Conservation (phyloP, 163 green algal genomes). For the Picocystis sp. region DNA sequence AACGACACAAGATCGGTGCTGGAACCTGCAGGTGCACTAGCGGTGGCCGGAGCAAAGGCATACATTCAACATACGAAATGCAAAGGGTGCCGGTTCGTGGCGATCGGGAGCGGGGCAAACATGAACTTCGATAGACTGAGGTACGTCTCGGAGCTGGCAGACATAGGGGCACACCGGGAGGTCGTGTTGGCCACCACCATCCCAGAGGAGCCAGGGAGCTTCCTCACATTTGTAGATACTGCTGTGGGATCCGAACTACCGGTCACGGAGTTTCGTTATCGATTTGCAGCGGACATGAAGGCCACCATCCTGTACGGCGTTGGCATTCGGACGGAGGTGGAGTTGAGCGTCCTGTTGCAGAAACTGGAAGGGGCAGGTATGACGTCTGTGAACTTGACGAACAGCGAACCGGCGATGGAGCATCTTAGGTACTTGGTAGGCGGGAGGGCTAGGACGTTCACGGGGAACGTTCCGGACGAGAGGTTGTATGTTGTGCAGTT, state of each 20-base stretch:
- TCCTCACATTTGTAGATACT: too few species aligned
- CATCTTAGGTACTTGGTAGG: constrained; percentile 7
- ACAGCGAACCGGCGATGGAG: too few species aligned
- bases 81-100: constrained; percentile 35
- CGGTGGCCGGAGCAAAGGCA: constrained; percentile 77
- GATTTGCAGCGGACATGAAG: constrained; percentile 20
- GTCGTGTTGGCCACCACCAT: constrained; percentile 69
- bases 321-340: constrained; percentile 20
- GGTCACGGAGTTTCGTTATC: constrained; percentile 94
- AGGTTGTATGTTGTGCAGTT: constrained; percentile 80
- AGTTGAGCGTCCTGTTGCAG: constrained; percentile 34
- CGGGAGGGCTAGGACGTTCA: constrained; percentile 29
- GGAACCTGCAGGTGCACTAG: constrained; percentile 85
- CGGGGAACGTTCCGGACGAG: constrained; percentile 48
- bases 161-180: constrained; percentile 58
- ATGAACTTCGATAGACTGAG: constrained; percentile 96
- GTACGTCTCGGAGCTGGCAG: constrained; percentile 23
- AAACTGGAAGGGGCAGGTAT: constrained; percentile 39
- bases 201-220: constrained; percentile 18
- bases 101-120: constrained; percentile 82
- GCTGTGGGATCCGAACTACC: constrained; percentile 12
- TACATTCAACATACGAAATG: not conserved
- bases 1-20: constrained; percentile 87
- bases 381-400: not conserved
- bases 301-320: constrained; percentile 63